Percentiles rank a stretch among this genome's conserved stretches.
phyloP scores from a whole-genome alignment of 805 yeast species.

The Diddensiella santjacobensis region DNA sequence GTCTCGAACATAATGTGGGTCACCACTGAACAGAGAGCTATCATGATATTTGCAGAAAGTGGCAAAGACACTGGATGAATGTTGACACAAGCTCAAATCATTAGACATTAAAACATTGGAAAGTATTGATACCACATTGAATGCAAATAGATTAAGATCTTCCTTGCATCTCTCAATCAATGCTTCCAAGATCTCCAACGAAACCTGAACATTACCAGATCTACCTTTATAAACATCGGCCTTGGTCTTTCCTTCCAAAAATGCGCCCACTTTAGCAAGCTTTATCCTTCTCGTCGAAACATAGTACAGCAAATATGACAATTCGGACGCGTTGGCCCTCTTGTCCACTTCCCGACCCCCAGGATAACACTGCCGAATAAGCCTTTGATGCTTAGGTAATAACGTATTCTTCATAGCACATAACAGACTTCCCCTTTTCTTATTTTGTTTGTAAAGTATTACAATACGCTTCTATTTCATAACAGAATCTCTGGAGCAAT shows the following conservation, averaged over 20 bases:
- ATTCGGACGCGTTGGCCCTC: slow-evolving; percentile 87
- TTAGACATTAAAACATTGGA: slow-evolving; percentile 46
- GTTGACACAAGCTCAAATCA: slow-evolving; percentile 60
- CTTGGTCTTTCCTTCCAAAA: slow-evolving; percentile 57
- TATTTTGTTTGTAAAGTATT: too few relatives aligned
- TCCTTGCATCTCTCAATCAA: slow-evolving; percentile 74
- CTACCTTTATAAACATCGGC: slow-evolving; percentile 58
- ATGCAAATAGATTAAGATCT: slow-evolving; percentile 79
- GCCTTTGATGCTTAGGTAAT: slow-evolving; percentile 81
- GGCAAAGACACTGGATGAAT: slow-evolving; percentile 27
- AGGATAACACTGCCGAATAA: slow-evolving; percentile 90
- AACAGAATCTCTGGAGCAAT: too few relatives aligned
- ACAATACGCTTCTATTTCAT: too few relatives aligned
- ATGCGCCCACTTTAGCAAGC: slow-evolving; percentile 77
- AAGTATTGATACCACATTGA: slow-evolving; percentile 60
- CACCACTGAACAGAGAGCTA: slow-evolving; percentile 62
- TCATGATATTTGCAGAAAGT: slow-evolving; percentile 51
- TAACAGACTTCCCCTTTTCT: too few relatives aligned
- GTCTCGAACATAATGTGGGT: slow-evolving; percentile 49
- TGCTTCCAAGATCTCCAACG: slow-evolving; percentile 64
- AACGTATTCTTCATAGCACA: slow-evolving; percentile 11
- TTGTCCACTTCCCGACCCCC: slow-evolving; percentile 82
- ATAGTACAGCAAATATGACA: slow-evolving; percentile 81
- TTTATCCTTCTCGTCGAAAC: slow-evolving; percentile 88
- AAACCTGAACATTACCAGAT: slow-evolving; percentile 79